Evolutionary conservation across 768 basidiomycete species (phyloP), one percentile per base, ranked within the genome.

Genomic region (Floccularia luteovirens): DNA sequence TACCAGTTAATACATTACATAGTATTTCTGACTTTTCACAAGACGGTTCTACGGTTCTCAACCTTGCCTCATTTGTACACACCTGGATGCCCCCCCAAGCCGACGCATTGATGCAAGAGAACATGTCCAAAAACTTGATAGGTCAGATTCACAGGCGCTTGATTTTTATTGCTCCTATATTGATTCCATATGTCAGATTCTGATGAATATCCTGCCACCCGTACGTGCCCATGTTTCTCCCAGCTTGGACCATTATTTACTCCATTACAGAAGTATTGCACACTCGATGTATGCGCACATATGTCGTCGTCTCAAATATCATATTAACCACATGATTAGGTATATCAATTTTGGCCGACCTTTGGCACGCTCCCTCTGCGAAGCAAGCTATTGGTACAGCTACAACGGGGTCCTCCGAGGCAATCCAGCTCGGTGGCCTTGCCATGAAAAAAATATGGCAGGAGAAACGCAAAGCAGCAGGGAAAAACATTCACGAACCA

Each of bases 371-470:
- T 1, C 79, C 79, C 3, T 74, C 72, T 17, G 54, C 66, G 4
- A 64, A 82, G 67, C 55, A 74, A 39, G 80, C 79, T 3, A 69
- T 84, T 42, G 83, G 83, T 4, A 81, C 80, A 0, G 79, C 81
- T 0, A 84, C 82, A 4, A 82, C 80, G 1, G 82, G 82, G 3
- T 78, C 75, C 0, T 79, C 74, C 3, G 83, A 87, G 60, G 83
- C 81, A 2, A 75, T 79, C 40, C 77, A 79, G 56, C 75, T 87
- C 3, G 82, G 80, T n/a, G 82, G 82, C 11, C 65, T 87, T 7
- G 82, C 83, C 3, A 73, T 84, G 70, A 87, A 85, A 63, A 75
- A 72, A 46, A 65, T 73, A 6, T 85, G 83, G 83, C 82, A 77
- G 64, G 66, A 67, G 19, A 70, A 67, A 19, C 78, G 80, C 31